Base-by-base conservation (phyloP, 345 rosid genomes). In the Arabidopsis suecica region DNA sequence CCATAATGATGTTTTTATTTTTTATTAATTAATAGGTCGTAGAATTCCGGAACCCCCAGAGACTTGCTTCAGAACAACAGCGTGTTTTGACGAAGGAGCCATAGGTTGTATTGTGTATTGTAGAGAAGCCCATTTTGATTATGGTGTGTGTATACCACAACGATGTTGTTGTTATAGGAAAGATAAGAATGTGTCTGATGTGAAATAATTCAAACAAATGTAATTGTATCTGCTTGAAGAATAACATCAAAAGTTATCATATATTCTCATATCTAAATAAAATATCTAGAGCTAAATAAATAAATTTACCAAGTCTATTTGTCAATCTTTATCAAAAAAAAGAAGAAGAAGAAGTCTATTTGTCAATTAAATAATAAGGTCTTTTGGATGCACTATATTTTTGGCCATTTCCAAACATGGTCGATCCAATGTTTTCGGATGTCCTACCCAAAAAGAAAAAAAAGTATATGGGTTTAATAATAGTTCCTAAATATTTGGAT, bases 111-210 rank as follows among this genome's bases (percentile, higher is more conserved):
- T n/a, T 44, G 8, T 44, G 8, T 44, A 44, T 44, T 44, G 49
- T 44, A 44, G 1, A 2, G 7, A n/a, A 44, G 18, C 49, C n/a
- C 49, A 14, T 44, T 44, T 14, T 44, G 3, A 7, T 14, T 5
- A 28, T 28, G 32, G 32, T 4, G 5, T 28, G 5, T 28, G 32
- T 28, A 28, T 28, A 28, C 32, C 32, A 28, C 32, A 28, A 28
- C 32, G 32, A 28, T 44, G 49, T 44, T 44, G 49, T 44, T 44
- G 49, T 44, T 44, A 44, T 6, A 9, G 73, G 77, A 14, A 44
- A 4, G 5, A 1, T 44, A 6, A n/a, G 2, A 44, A 5, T 42
- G 18, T 16, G 48, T 44, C 49, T 1, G 9, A 44, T 1, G 7
- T 44, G 49, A 44, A 44, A 44, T n/a, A 44, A 44, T 44, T 20